A percentile compares a stretch with the other conserved stretches of the same genome.
Conservation (phyloP, 768 basidiomycete species). For the Tylopilus sp. region DNA sequence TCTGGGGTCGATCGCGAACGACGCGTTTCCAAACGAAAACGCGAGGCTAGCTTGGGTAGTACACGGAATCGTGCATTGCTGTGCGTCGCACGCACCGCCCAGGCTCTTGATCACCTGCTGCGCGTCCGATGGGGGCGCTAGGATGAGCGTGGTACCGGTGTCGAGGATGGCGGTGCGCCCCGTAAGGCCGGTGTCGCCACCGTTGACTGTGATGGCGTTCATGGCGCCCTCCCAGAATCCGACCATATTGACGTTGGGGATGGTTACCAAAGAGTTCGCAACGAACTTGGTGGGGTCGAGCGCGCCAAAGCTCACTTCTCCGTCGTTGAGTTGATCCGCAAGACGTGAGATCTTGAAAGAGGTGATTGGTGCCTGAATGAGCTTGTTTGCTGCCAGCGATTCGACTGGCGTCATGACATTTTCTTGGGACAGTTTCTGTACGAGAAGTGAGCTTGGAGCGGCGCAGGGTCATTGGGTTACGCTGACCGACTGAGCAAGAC, state of each 20-base stretch:
- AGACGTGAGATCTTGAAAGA: constrained; percentile 81
- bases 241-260: constrained; percentile 57
- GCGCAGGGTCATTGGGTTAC: constrained; percentile 8
- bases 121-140: constrained; percentile 47
- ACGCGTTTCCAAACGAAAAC: constrained; percentile 53
- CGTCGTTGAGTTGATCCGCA: constrained; percentile 61
- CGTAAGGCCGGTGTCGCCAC: constrained; percentile 44
- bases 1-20: constrained; percentile 61
- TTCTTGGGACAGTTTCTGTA: constrained; percentile 62
- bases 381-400: constrained; percentile 52
- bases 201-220: constrained; percentile 57
- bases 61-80: constrained; percentile 65
- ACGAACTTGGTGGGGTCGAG: constrained; percentile 71
- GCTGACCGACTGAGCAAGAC: constrained; percentile 67
- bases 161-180: constrained; percentile 70
- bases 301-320: constrained; percentile 79
- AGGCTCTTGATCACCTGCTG: constrained; percentile 55
- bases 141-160: constrained; percentile 46
- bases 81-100: constrained; percentile 47
- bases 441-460: not conserved
- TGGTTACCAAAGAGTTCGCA: constrained; percentile 48
- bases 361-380: constrained; percentile 61
- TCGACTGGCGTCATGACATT: constrained; percentile 66
- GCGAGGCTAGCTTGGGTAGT: constrained; percentile 49
- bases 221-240: constrained; percentile 84